These are phyloP conservation scores for Grosmannia serpens DNA, from an alignment of 2,329 filamentous ascomycete species.

Conservation along the genomic window DNA sequence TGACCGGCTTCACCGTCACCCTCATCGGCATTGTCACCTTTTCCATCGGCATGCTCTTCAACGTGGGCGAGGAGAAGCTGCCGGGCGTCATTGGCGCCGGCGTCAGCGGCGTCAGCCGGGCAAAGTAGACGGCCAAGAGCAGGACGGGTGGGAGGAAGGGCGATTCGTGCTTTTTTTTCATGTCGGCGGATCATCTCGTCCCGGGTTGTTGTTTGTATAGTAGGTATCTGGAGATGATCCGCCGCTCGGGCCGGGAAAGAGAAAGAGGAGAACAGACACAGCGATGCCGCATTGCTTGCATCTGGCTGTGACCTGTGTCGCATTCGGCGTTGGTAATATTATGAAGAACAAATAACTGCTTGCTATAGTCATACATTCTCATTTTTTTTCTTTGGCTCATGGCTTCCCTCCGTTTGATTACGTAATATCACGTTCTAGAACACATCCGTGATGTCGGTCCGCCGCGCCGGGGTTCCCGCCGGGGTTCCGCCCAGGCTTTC, in stretches of 20 bases:
- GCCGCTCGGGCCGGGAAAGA: background rate
- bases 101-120: slow-evolving; percentile 74
- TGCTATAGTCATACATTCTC: background rate
- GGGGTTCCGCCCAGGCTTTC: slow-evolving; percentile 37
- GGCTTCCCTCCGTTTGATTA: background rate
- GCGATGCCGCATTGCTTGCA: background rate
- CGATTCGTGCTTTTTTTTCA: background rate
- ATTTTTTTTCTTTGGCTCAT: background rate
- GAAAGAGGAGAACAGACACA: background rate
- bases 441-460: slow-evolving; percentile 18
- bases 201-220: background rate
- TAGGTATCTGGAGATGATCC: background rate
- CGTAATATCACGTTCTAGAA: slow-evolving; percentile 2
- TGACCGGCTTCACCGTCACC: slow-evolving; percentile 61
- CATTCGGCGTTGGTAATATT: slow-evolving; percentile 2
- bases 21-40: slow-evolving; percentile 57
- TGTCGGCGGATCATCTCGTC: background rate
- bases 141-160: too few species aligned
- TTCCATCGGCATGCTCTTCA: slow-evolving; percentile 68
- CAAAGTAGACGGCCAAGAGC: slow-evolving; percentile 34
- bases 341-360: background rate
- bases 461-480: slow-evolving; percentile 27
- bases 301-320: background rate
- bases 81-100: slow-evolving; percentile 95
- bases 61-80: slow-evolving; percentile 74